Evolutionary conservation across 768 basidiomycete species (phyloP).

Genomic region (Lentinula lateritia): DNA sequence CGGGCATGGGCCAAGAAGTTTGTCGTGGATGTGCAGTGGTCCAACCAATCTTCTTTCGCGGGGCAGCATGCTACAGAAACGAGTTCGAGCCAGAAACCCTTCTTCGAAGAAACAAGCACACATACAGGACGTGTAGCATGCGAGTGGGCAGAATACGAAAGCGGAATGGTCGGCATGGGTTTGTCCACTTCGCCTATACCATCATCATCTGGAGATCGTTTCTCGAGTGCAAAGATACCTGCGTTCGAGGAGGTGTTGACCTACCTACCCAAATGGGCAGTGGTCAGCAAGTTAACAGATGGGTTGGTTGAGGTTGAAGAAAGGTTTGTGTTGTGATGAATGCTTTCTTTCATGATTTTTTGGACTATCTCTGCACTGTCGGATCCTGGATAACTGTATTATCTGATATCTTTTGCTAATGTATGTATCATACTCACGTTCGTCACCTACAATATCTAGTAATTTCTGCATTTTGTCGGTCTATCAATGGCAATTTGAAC

Average conservation of each 20-base stretch:
- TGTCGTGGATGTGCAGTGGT: constrained; percentile 49
- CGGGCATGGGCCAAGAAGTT: constrained; percentile 52
- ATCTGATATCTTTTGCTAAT: background rate
- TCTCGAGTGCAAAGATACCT: constrained; percentile 45
- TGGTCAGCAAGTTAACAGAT: constrained; percentile 48
- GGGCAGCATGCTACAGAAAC: background rate
- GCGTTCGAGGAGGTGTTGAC: constrained; percentile 61
- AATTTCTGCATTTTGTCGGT: too few species aligned
- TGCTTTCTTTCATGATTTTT: background rate
- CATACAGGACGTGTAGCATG: constrained; percentile 47
- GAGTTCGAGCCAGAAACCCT: background rate
- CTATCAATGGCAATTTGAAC: too few species aligned
- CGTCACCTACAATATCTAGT: too few species aligned
- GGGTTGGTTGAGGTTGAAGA: constrained; percentile 54
- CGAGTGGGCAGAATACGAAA: constrained; percentile 66
- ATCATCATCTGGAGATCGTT: constrained; percentile 12
- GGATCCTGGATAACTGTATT: background rate
- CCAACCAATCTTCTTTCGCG: constrained; percentile 8
- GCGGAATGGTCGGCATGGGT: constrained; percentile 42
- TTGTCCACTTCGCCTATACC: background rate
- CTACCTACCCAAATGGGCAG: constrained; percentile 66
- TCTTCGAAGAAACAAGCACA: constrained; percentile 7
- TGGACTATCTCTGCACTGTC: background rate
- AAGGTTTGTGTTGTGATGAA: constrained; percentile 20
- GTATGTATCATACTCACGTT: background rate